Conservation (phyloP, 768 basidiomycete genomes). For the Cystofilobasidium ferigula region DNA sequence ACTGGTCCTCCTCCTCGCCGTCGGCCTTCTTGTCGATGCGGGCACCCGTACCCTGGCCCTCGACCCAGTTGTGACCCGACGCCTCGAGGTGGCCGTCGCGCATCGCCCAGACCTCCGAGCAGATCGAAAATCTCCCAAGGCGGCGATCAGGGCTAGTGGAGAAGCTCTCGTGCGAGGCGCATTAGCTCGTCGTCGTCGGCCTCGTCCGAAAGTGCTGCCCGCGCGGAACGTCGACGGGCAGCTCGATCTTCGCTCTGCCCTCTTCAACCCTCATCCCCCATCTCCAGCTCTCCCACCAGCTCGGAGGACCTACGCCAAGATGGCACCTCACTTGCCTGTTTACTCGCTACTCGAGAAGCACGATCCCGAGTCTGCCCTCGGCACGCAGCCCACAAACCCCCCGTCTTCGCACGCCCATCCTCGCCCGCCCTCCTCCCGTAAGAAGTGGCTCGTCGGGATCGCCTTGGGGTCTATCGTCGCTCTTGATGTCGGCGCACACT, state of each 20-base stretch:
- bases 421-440: neutral
- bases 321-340: neutral
- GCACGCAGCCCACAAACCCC: neutral
- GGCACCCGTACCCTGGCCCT: constrained; percentile 89
- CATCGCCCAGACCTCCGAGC: constrained; percentile 99
- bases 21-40: constrained; percentile 70
- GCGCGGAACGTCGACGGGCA: no score
- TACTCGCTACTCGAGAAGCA: neutral
- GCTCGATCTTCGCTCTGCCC: no score
- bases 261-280: no score
- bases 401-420: no score
- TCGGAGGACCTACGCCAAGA: neutral
- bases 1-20: constrained; percentile 78
- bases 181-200: no score
- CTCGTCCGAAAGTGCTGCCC: no score
- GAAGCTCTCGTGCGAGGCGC: no score
- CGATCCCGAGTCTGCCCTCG: neutral
- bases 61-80: constrained; percentile 98
- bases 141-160: no score
- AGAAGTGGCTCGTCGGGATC: neutral
- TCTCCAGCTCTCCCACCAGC: no score
- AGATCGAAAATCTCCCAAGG: no score
- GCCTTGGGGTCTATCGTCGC: neutral
- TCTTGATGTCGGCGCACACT: neutral
- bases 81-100: constrained; percentile 90